Evolutionary conservation across 345 rosid genomes (phyloP).

Genomic region (Brassica nigra): DNA sequence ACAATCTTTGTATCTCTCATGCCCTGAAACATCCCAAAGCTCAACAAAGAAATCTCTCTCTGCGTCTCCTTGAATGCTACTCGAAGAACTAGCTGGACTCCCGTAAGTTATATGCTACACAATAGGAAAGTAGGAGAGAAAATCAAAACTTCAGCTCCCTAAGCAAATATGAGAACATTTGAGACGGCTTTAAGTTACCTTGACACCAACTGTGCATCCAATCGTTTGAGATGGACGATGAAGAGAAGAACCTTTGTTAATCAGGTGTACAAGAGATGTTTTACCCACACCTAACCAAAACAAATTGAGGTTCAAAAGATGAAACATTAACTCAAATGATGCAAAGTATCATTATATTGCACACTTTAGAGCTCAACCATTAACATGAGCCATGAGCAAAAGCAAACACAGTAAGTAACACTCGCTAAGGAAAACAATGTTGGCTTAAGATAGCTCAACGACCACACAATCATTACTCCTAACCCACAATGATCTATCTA

Average conservation of each 20-base stretch:
- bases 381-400: conserved; percentile 9
- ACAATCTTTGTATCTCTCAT: conserved; percentile 95
- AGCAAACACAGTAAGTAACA: not conserved
- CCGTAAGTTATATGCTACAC: conserved; percentile 75
- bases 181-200: conserved; percentile 51
- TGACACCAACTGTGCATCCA: conserved; percentile 95
- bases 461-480: not conserved
- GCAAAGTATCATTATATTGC: not conserved
- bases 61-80: conserved; percentile 80
- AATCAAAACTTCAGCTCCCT: conserved; percentile 20
- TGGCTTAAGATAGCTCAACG: not conserved
- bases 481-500: not conserved
- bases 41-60: conserved; percentile 98
- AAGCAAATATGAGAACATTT: not conserved
- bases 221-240: conserved; percentile 86
- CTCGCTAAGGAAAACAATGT: not conserved
- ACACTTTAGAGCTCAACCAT: not conserved
- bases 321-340: conserved; percentile 15
- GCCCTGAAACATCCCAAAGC: conserved; percentile 99
- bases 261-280: conserved; percentile 87
- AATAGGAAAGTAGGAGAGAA: conserved; percentile 22
- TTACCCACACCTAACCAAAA: conserved; percentile 81
- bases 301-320: conserved; percentile 21
- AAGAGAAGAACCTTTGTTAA: conserved; percentile 70
- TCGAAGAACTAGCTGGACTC: conserved; percentile 86